Evolutionary conservation across 2,329 filamentous ascomycete genomes (phyloP).

Genomic region (Xylogone sp.): DNA sequence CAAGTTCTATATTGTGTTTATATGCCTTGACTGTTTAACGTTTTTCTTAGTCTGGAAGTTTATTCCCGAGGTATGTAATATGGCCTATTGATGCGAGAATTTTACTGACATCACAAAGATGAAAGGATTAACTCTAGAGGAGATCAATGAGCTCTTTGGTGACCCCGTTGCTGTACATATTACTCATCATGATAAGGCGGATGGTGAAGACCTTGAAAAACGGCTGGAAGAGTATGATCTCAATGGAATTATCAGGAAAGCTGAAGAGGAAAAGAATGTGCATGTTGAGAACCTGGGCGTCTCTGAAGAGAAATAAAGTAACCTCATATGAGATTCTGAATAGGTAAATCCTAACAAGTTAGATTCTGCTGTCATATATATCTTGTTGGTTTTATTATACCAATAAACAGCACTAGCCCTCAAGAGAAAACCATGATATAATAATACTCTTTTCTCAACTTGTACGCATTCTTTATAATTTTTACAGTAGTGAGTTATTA

Average conservation of each 20-base stretch:
- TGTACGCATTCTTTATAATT: too few relatives aligned
- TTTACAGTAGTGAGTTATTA: too few relatives aligned
- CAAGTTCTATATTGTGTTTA: conserved; percentile 7
- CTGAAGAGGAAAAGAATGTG: background rate
- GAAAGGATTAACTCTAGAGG: conserved; percentile 4
- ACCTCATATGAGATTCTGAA: too few relatives aligned
- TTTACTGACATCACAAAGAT: conserved; percentile 2
- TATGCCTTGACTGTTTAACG: background rate
- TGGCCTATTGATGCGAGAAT: background rate
- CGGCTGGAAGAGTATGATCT: background rate
- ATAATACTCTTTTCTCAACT: too few relatives aligned
- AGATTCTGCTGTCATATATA: too few relatives aligned
- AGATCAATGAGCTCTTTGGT: conserved; percentile 7
- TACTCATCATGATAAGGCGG: background rate
- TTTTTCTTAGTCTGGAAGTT: background rate
- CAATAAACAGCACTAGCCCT: too few relatives aligned
- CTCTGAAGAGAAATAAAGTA: background rate
- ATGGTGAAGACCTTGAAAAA: background rate
- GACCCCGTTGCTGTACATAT: conserved; percentile 3
- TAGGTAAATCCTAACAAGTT: too few relatives aligned
- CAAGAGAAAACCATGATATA: too few relatives aligned
- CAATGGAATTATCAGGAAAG: background rate
- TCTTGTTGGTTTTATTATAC: too few relatives aligned
- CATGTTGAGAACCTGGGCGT: background rate
- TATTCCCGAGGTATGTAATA: background rate